phyloP scores from a whole-genome alignment of 2,329 filamentous ascomycete species.

The Paramyrothecium sp. region DNA sequence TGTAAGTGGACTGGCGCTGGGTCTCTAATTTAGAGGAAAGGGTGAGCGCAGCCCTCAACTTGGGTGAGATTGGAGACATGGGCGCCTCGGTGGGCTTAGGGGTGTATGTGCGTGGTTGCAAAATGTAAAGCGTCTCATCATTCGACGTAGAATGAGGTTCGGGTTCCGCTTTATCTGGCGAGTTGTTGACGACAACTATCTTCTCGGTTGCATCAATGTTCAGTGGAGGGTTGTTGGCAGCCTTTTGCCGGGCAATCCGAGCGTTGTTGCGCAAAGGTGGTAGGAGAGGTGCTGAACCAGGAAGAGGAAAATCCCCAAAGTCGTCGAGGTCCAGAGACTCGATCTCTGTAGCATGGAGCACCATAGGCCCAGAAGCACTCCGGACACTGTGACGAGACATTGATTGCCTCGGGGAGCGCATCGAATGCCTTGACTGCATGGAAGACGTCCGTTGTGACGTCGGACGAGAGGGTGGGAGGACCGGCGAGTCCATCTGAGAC shows the following conservation, averaged over 20 bases:
- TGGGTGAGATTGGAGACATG: constrained; percentile 39
- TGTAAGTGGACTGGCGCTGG: neutral
- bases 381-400: neutral
- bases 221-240: neutral
- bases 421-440: constrained; percentile 8
- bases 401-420: constrained; percentile 5
- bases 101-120: constrained; percentile 59
- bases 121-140: constrained; percentile 46
- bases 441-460: neutral
- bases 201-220: neutral
- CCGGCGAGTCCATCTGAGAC: neutral
- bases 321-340: constrained; percentile 18
- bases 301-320: constrained; percentile 23
- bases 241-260: neutral
- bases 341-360: constrained; percentile 7
- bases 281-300: constrained; percentile 19
- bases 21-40: neutral
- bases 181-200: neutral
- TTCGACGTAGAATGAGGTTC: neutral
- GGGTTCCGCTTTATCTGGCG: neutral
- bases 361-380: constrained; percentile 4
- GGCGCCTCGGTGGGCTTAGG: constrained; percentile 47
- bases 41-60: neutral
- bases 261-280: constrained; percentile 11
- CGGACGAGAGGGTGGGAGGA: neutral